Evolutionary conservation across 768 basidiomycete species (phyloP), one percentile per base, ranked within the genome.

Genomic region (Chalciporus sphaerocephalus): DNA sequence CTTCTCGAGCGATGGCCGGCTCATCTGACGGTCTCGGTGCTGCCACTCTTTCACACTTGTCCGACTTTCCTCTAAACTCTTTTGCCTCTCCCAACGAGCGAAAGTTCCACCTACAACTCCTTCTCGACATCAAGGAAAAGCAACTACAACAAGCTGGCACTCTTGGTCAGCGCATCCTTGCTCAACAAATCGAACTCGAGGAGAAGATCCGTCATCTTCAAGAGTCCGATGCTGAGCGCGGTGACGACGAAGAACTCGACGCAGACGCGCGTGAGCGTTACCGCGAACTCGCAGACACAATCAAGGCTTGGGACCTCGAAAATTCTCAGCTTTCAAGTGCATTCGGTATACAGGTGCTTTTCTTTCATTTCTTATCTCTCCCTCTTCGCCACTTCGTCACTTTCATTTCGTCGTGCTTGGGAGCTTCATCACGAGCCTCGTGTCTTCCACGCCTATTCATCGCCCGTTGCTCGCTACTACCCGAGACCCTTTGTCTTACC

Each of bases 161-260:
- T 44, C 82, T 98, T 61, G 94, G 95, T 41, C 92, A 96, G 69
- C 87, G 90, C 65, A 82, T 98, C 57, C 83, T 97, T 50, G 79
- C 82, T 16, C 95, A 98, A 72, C 92, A 92, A 68, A 85, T 90
- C 70, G 90, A 95, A 61, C 80, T 97, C 51, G 91, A 96, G 67
- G 84, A 86, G 60, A 80, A 90, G 41, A 90, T 97, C 48, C 74
- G 80, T 35, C 85, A 87, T 59, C 74, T 95, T 42, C 85, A 91
- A 56, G 85, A 86, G 27, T 61, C 79, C 13, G 84, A 83, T 42
- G 75, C 69, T 16, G 84, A 83, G 48, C 82, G 78, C 52, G 71
- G 69, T 3, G 83, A 80, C 50, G 80, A 81, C 48, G 78, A 80
- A 30, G 79, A 78, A 48, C 70, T 84, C 50, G 82, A 86, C 58